Evolutionary conservation across 345 rosid genomes (phyloP), one percentile per base, ranked within the genome.

Genomic region (Salix exigua): DNA sequence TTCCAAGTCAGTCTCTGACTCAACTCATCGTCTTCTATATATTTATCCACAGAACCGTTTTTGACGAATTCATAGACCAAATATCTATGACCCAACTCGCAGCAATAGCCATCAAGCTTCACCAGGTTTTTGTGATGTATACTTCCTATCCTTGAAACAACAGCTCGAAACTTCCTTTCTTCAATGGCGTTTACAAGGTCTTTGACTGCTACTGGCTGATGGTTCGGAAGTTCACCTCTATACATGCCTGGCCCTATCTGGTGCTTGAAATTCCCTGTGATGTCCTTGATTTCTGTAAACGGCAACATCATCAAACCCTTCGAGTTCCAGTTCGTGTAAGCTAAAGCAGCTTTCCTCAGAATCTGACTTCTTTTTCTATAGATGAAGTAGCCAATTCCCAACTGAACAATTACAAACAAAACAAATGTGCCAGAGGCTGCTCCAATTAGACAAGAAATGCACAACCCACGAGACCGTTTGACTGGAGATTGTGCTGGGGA

Each of bases 121-220:
- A 86, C 81, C 55, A 94, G 83, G 77, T 91, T 84, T 82, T 84
- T 89, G 87, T 93, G 98, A 82, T 91, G 90, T 81, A 91, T 93
- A 85, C 85, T 86, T 77, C 95, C 91, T 51, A 90, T 79, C 87
- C 83, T 91, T 31, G 89, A 83, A 63, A 90, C 89, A 23, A 87
- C 84, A 83, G 87, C 83, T 72, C 97, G 81, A 26, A 91, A 93
- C 80, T 86, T 91, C 74, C 93, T 89, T 64, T 89, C 92, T 51
- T 82, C 91, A 16, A 79, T 80, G 4, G 79, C 68, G 23, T 83
- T 70, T 62, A 87, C 89, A 82, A 93, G 72, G 81, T 90, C 85
- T 78, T 87, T 90, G 50, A 93, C 79, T 7, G 81, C 88, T 14
- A 90, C 92, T 11, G 77, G 83, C 51, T 83, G 89, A 60, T 85